Evolutionary conservation across 345 rosid species (phyloP).

Genomic region (Leavenworthia alabamica): DNA sequence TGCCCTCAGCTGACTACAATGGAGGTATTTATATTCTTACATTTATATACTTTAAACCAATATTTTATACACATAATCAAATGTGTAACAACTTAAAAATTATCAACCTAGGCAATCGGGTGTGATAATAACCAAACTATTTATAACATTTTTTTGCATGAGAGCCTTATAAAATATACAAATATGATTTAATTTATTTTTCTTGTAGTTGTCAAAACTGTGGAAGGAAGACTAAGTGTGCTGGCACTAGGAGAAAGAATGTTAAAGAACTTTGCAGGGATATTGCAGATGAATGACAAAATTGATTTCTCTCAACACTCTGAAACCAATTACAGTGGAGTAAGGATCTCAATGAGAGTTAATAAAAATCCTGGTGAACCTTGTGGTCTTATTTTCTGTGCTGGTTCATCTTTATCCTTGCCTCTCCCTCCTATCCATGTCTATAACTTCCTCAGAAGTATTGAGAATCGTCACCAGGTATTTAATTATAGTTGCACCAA

Average conservation of each 20-base stretch:
- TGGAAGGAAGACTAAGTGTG: slow-evolving; percentile 41
- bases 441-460: slow-evolving; percentile 44
- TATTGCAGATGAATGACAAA: slow-evolving; percentile 42
- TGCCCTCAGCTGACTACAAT: slow-evolving; percentile 16
- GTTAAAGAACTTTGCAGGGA: slow-evolving; percentile 48
- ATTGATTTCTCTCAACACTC: slow-evolving; percentile 42
- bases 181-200: background rate
- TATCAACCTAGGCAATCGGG: background rate
- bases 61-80: background rate
- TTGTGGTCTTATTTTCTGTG: slow-evolving; percentile 47
- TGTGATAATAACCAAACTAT: background rate
- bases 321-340: slow-evolving; percentile 41
- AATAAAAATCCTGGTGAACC: slow-evolving; percentile 47
- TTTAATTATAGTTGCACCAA: background rate
- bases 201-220: slow-evolving; percentile 26
- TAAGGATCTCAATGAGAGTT: slow-evolving; percentile 41
- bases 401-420: slow-evolving; percentile 72
- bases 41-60: background rate
- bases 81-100: background rate
- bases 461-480: slow-evolving; percentile 49
- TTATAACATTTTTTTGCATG: too few species aligned
- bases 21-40: slow-evolving; percentile 44
- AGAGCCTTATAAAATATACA: too few species aligned
- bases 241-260: slow-evolving; percentile 58
- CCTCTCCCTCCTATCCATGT: slow-evolving; percentile 41